Base-by-base conservation (phyloP, 108 stramenopile genomes). In the Skeletonema potamos region DNA sequence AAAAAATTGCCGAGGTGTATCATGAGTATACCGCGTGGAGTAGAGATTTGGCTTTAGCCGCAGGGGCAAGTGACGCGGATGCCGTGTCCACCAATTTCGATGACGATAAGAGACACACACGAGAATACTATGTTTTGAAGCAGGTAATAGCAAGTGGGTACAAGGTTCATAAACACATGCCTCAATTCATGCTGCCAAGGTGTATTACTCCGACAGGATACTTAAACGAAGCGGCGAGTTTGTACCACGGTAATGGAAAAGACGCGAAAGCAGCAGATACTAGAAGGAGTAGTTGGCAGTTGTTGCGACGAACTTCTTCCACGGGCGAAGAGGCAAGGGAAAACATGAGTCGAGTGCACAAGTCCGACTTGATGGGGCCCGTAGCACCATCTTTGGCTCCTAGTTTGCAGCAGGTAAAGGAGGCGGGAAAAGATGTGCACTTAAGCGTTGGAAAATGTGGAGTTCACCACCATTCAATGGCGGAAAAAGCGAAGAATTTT, bases 111-210 rank as follows among this genome's bases (percentile, higher is more conserved):
- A 84, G 90, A 15, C 88, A 88, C 33, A 82, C 90, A 6, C 62
- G 92, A 26, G 92, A 93, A 48, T 93, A 89, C 67, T 93, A 87
- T 30, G 64, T 93, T 22, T 74, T 93, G 62, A 89, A 93, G 66
- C 87, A 91, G 64, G 84, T 81, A 17, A 60, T 81, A 28, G 27
- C 41, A 28, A 71, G 62, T 54, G 80, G 70, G 27, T 77, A 65
- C 37, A 56, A 41, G 51, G 80, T 81, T 51, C 80, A 81, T 61
- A 81, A 77, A 24, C 75, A 81, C 70, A 81, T 81, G 80, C 80
- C 80, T 10, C 43, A 81, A 34, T 81, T 81, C 26, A 81, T 81
- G 80, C 30, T 76, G 33, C 80, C 80, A 15, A 76, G 71, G 54
- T 76, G 80, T 28, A 76, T 81, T 8, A 72, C 55, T 11, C 80